These are phyloP conservation scores for Aegilops tauschii DNA, from an alignment of 176 grass and related monocot genomes.

Conservation along the genomic window DNA sequence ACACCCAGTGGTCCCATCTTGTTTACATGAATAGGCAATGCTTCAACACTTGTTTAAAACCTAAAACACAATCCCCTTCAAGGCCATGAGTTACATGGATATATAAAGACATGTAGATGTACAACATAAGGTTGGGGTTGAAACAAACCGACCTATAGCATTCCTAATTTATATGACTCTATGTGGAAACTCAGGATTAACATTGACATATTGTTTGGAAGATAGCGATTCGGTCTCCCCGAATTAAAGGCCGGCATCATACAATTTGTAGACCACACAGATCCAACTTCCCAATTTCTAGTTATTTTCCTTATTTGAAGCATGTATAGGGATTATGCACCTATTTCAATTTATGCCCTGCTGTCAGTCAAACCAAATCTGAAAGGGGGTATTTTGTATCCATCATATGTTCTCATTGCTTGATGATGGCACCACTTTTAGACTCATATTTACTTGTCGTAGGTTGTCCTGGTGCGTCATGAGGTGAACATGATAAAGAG, in stretches of 20 bases:
- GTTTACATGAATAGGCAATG: background rate
- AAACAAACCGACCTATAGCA: background rate
- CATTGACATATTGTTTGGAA: background rate
- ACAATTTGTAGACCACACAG: background rate
- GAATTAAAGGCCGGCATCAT: background rate
- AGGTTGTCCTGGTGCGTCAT: too few relatives aligned
- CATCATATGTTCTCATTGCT: too few relatives aligned
- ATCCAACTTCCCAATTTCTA: background rate
- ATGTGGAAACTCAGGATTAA: background rate
- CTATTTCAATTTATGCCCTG: too few relatives aligned
- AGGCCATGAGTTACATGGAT: background rate
- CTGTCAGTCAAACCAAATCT: too few relatives aligned
- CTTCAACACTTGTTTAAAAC: background rate
- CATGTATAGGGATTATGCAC: too few relatives aligned
- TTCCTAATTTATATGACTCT: background rate
- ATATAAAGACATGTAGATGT: background rate
- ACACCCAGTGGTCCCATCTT: background rate
- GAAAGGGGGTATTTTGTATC: too few relatives aligned
- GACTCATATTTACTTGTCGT: too few relatives aligned
- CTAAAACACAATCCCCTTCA: background rate
- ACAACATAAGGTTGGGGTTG: background rate
- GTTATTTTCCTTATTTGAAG: background rate
- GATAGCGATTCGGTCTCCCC: background rate
- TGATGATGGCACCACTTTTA: too few relatives aligned
- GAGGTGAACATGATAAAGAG: too few relatives aligned